A percentile compares a stretch with the other conserved stretches of the same genome.
Conservation (phyloP, 768 basidiomycete genomes). For the Calvatia gigantea region DNA sequence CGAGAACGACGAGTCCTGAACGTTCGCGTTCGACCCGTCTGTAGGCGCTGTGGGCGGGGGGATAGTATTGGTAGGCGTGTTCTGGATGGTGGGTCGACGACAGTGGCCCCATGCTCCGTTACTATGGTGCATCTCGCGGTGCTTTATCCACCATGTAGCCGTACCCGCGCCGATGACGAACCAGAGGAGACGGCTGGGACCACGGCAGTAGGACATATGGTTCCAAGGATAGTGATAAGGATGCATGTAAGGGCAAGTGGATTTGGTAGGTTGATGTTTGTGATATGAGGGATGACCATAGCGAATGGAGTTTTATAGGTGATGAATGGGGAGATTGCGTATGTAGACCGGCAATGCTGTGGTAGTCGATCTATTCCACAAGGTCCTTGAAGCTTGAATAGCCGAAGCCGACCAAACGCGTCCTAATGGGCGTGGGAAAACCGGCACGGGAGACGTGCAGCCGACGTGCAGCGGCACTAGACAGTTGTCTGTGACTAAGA, state of each 20-base stretch:
- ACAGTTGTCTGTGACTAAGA: too few species aligned
- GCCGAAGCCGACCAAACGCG: conserved; percentile 2
- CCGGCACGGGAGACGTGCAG: too few species aligned
- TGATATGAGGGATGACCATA: not conserved
- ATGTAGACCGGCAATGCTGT: not conserved
- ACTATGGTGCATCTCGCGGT: conserved; percentile 29
- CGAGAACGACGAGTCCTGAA: conserved; percentile 11
- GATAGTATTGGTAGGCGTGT: conserved; percentile 1
- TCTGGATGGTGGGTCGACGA: conserved; percentile 17
- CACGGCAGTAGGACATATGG: conserved; percentile 16
- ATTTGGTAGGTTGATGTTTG: not conserved
- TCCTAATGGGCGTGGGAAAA: not conserved
- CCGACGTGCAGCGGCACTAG: too few species aligned
- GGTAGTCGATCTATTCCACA: not conserved
- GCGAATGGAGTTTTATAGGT: not conserved
- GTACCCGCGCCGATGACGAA: conserved; percentile 57
- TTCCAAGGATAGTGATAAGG: conserved; percentile 1
- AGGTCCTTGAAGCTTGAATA: too few species aligned
- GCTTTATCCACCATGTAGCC: conserved; percentile 38
- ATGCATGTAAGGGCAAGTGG: not conserved
- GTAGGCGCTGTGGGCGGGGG: conserved; percentile 9
- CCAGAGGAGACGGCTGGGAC: conserved; percentile 66
- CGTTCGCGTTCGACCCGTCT: not conserved
- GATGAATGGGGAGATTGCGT: not conserved
- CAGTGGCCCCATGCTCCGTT: conserved; percentile 28